Evolutionary conservation across 1,284 basidiomycete species (phyloP), one percentile per base, ranked within the genome.

Genomic region (Vanrija sp.): DNA sequence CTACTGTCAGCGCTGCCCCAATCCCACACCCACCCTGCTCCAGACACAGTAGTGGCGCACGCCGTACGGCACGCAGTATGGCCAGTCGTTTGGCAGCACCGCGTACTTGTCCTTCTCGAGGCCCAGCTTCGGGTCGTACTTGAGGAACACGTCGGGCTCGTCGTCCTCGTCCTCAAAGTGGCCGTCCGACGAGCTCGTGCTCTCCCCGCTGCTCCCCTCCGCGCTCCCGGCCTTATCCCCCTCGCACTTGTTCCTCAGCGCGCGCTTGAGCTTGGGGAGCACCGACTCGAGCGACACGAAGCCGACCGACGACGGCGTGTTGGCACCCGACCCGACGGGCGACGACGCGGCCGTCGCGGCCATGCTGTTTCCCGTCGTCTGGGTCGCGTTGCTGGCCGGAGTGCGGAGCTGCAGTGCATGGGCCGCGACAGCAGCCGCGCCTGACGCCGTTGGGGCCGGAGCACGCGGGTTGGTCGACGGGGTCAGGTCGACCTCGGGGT

Each of bases 71-170:
- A 69, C 53, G 50, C 65, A 68, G 56, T 76, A 76, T 24, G 74
- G 74, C 74, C 74, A 76, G 57, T 76, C 74, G 48, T 76, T 76
- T 3, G 66, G 63, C 18, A 76, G 51, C 3, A 75, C 64, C 3
- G 68, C 71, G 46, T 68, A 74, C 47, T 67, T 65, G 2, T 60
- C 58, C 9, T 20, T n/a, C 43, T 74, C 71, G 7, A 74, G 50
- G 4, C 63, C 63, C 19, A 46, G 41, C 3, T 54, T 49, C 0
- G 51, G 38, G 25, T 70, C 63, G 47, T 58, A 72, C 20, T 54
- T 54, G 15, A 72, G 56, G 52, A 67, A 72, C 5, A 66, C 64
- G 9, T 57, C 55, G 15, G 56, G 45, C 12, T 57, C 51, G 19
- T 51, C 53, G n/a, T 66, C 62, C 18, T 63, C 62, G 2, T 54